Base-by-base conservation (phyloP, 176 grass and related monocot genomes). In the Carex pumila region DNA sequence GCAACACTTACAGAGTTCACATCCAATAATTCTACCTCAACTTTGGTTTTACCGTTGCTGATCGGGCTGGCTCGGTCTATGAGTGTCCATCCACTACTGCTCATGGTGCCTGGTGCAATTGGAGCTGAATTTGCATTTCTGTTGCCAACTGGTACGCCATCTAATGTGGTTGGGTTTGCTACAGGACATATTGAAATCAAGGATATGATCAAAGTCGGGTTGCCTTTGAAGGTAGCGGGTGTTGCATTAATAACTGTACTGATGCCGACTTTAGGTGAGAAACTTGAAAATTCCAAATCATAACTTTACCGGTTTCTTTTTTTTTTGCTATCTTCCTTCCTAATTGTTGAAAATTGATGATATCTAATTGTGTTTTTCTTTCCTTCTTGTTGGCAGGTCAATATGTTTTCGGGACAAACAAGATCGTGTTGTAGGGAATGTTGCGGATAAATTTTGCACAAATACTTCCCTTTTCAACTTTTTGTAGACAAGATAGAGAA, bases 41-140 rank as follows among this genome's bases (percentile, higher is more conserved):
- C 94, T 17, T 68, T 97, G 18, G 89, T 97, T 14, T 81, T 97
- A 59, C 94, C 94, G 2, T 79, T 97, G 72, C 86, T 94, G 4
- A 89, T 90, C 7, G 85, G 94, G 63, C 22, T 97, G 41, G 94
- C 86, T 11, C 91, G 84, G 79, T 79, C 89, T 29, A 89, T 92
- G 63, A 43, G 57, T 39, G 84, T 89, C 41, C 89, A 97, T 53
- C 91, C 94, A 0, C 83, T 87, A 1, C 21, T 94, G 58, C 84
- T 94, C 4, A 97, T 97, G 94, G 74, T 97, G 37, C 87, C 91
- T 1, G 86, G 91, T 9, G 82, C 86, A 4, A 41, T 90, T 10
- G 94, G 94, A 29, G 94, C 91, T 3, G 86, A 97, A 87, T 67
- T 93, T 2, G 90, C 94, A 0, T 97, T 91, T 87, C 25, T 97